Evolutionary conservation across 768 basidiomycete genomes (phyloP), one percentile per base, ranked within the genome.

Genomic region (Holtermanniella nyarrowii): DNA sequence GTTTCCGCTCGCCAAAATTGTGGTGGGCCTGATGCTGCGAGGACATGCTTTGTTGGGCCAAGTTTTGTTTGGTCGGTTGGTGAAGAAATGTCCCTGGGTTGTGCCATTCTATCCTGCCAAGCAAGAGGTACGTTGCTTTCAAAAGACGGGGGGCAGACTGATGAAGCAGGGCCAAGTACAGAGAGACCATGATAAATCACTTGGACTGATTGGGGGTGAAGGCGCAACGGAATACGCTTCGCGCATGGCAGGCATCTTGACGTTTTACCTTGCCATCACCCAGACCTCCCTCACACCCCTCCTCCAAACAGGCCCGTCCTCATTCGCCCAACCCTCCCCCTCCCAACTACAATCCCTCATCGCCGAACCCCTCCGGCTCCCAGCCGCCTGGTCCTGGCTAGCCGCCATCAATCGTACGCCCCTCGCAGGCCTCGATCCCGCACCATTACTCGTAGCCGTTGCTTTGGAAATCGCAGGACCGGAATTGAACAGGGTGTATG

Each of bases 21-120:
- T 86, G 2, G 77, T 84, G 56, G 82, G 79, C 55, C 76, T 96
- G 25, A 26, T 74, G 18, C 42, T 73, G 4, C 77, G 89, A 49
- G 76, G 73, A 40, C 77, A 81, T 46, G 74, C 76, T 4, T 67
- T 72, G 24, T 84, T 99, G 58, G 74, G 80, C 2, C 77, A 85
- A 11, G 76, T 93, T 13, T 81, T 99, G 65, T 88, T 82, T 73
- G 80, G 85, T 10, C 82, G 88, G 61, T 76, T 96, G 26, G 82
- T 86, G 24, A 89, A 93, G 69, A 80, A 85, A 18, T 91, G 91
- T 40, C 84, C 85, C 22, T 96, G 90, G 90, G 77, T 83, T 0
- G 75, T 93, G 2, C 88, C 88, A 0, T 75, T 75, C 45, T 76
- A 75, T 16, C 75, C 87, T 0, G 80, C 82, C 0, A 61, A 70